phyloP scores from a whole-genome alignment of 2,329 filamentous ascomycete genomes.

The Epichloe aotearoae region DNA sequence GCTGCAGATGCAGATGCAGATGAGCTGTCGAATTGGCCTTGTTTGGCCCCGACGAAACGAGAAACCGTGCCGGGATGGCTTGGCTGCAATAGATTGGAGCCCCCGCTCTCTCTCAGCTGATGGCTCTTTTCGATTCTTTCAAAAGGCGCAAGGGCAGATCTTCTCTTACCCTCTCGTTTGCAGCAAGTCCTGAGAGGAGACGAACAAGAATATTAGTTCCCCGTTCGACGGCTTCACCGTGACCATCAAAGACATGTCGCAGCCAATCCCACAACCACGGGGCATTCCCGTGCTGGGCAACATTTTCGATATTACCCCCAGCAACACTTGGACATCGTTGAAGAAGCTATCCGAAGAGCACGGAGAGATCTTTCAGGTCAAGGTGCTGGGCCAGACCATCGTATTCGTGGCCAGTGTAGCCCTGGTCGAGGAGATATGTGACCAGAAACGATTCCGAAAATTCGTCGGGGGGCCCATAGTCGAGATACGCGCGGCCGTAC shows the following conservation, averaged over 20 bases:
- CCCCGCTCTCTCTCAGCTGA: not conserved
- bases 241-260: conserved; percentile 14
- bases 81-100: not conserved
- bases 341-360: conserved; percentile 22
- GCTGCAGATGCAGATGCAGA: not conserved
- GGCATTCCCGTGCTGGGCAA: conserved; percentile 25
- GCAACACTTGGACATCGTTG: conserved; percentile 24
- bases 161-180: not conserved
- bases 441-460: conserved; percentile 40
- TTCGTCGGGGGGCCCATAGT: conserved; percentile 40
- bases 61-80: not conserved
- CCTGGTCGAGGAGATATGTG: conserved; percentile 37
- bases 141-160: not conserved
- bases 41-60: not conserved
- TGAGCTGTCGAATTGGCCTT: not conserved
- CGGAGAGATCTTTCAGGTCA: conserved; percentile 27
- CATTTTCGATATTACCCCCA: conserved; percentile 21
- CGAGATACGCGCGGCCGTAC: conserved; percentile 36
- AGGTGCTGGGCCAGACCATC: conserved; percentile 19
- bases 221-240: too few relatives aligned
- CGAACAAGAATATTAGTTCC: not conserved
- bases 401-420: conserved; percentile 34
- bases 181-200: not conserved
- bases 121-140: not conserved
- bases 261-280: conserved; percentile 22